Evolutionary conservation across 2,329 filamentous ascomycete species (phyloP).

Genomic region (Sphaerulina vaccinii): DNA sequence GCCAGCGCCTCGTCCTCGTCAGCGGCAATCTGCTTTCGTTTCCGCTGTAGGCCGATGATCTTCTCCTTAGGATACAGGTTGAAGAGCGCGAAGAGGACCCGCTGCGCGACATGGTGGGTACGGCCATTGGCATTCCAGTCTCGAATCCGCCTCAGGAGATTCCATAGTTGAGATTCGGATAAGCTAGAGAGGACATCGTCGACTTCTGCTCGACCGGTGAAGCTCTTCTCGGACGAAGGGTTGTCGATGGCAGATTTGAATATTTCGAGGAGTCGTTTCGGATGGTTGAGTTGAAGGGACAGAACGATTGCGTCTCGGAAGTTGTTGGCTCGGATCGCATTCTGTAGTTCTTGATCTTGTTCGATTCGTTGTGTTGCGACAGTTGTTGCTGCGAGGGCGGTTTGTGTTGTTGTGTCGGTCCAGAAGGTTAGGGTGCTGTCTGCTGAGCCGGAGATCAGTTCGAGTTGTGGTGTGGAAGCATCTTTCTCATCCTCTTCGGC

Average conservation of each 20-base stretch:
- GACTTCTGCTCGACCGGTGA: conserved; percentile 65
- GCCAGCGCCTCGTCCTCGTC: conserved; percentile 32
- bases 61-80: conserved; percentile 76
- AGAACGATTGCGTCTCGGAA: conserved; percentile 92
- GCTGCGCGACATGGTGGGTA: conserved; percentile 80
- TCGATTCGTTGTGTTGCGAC: conserved; percentile 79
- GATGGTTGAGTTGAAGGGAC: conserved; percentile 90
- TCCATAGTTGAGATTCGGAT: conserved; percentile 80
- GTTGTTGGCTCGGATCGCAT: conserved; percentile 82
- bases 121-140: conserved; percentile 98
- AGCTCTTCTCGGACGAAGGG: conserved; percentile 60
- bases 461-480: conserved; percentile 48
- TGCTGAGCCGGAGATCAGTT: conserved; percentile 83
- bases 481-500: conserved; percentile 24
- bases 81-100: conserved; percentile 76
- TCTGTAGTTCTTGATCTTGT: conserved; percentile 90
- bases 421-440: conserved; percentile 95
- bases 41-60: conserved; percentile 55
- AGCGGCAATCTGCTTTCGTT: conserved; percentile 29
- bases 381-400: conserved; percentile 69
- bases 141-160: conserved; percentile 74
- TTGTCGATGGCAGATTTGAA: conserved; percentile 77
- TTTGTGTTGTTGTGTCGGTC: conserved; percentile 84
- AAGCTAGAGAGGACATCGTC: conserved; percentile 80
- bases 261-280: conserved; percentile 76